A percentile compares a stretch with the other conserved stretches of the same genome.
Evolutionary conservation across 371 early-diverging fungal species (phyloP).

Genomic region (Basidiobolus meristosporus): DNA sequence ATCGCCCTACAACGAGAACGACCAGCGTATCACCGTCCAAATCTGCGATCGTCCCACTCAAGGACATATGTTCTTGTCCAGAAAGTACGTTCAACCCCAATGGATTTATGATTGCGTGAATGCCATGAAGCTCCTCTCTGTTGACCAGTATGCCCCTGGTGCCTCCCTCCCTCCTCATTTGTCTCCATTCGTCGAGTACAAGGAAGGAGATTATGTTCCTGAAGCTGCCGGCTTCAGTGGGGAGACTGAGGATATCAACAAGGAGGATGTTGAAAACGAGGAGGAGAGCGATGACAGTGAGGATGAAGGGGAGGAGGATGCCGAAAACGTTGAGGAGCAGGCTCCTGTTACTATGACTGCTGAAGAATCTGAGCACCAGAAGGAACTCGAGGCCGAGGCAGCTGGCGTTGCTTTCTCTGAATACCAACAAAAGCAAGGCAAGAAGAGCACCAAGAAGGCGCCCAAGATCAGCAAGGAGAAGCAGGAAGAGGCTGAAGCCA

Average conservation of each 20-base stretch:
- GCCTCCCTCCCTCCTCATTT: conserved; percentile 78
- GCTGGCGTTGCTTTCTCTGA: conserved; percentile 52
- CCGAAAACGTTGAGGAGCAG: conserved; percentile 11
- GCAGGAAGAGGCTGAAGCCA: conserved; percentile 60
- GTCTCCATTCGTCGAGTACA: conserved; percentile 78
- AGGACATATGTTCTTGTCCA: conserved; percentile 33
- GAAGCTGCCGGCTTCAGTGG: conserved; percentile 17
- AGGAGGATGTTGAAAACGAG: conserved; percentile 11
- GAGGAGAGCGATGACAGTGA: conserved; percentile 16
- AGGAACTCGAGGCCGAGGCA: conserved; percentile 55
- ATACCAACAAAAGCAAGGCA: conserved; percentile 25
- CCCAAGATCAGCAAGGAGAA: conserved; percentile 10
- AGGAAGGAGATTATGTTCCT: conserved; percentile 77
- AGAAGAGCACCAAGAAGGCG: conserved; percentile 17
- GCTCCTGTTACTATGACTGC: conserved; percentile 8
- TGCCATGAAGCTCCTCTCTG: conserved; percentile 45
- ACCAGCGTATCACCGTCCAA: conserved; percentile 71
- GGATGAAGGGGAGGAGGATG: conserved; percentile 13
- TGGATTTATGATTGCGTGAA: conserved; percentile 94
- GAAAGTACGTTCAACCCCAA: conserved; percentile 94
- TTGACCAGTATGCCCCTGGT: conserved; percentile 62
- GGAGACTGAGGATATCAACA: conserved; percentile 18
- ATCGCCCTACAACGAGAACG: conserved; percentile 57
- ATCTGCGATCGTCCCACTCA: conserved; percentile 71
- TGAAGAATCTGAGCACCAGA: conserved; percentile 25